Evolutionary conservation across 75 land plant species (phyloP).

Genomic region (Selaginella tamariscina): DNA sequence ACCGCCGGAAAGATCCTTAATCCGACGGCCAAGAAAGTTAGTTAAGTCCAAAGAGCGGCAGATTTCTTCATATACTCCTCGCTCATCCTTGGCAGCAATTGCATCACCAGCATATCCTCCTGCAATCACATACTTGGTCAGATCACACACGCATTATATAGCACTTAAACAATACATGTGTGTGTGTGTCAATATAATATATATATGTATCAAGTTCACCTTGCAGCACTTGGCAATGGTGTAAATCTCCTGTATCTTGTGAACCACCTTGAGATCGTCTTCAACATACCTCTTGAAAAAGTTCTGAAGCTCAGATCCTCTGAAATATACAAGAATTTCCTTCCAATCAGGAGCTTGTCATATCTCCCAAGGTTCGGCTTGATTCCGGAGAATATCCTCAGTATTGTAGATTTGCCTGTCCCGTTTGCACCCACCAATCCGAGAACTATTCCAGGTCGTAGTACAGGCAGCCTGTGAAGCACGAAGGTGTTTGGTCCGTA

Average conservation of each 20-base stretch:
- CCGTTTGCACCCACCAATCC: conserved; percentile 99
- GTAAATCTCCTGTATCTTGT: conserved; percentile 83
- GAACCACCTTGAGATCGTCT: conserved; percentile 93
- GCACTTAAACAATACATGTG: no score
- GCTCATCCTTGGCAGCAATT: no score
- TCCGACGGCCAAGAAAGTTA: no score
- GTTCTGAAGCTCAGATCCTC: no score
- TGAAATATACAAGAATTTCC: conserved; percentile 85
- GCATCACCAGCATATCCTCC: no score
- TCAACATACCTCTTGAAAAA: conserved; percentile 93
- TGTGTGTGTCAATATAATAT: no score
- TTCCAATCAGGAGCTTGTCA: conserved; percentile 99
- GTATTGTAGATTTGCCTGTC: conserved; percentile 95
- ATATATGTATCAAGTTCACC: no score
- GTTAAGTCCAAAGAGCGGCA: no score
- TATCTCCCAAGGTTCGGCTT: conserved; percentile 94
- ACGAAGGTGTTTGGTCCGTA: conserved; percentile 96
- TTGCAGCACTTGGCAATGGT: conserved; percentile 50
- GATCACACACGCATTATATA: no score
- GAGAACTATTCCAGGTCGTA: conserved; percentile 91
- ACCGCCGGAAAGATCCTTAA: conserved; percentile 95
- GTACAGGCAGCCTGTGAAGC: conserved; percentile 95
- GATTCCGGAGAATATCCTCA: no score
- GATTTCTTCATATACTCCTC: no score
- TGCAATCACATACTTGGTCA: no score